phyloP scores from a whole-genome alignment of 805 yeast species.

The Ogataea nitratoaversa region DNA sequence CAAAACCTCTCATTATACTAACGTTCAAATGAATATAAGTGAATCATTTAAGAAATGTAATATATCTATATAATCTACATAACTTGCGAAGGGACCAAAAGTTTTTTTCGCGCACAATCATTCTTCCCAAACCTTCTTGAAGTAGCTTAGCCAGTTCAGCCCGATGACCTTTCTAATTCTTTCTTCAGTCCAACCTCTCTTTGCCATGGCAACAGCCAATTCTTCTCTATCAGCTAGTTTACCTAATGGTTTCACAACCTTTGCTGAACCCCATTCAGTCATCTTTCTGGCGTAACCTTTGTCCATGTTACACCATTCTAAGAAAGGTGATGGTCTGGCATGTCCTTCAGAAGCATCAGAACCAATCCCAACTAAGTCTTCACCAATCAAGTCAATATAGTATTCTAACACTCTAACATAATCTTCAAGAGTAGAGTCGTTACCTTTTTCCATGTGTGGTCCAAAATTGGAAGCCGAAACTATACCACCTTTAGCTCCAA shows the following conservation, averaged over 20 bases:
- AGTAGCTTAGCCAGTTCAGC: constrained; percentile 16
- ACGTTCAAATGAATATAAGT: too few species aligned
- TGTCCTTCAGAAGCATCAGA: constrained; percentile 36
- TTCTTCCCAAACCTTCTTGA: constrained; percentile 15
- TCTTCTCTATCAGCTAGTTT: constrained; percentile 19
- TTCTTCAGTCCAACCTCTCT: constrained; percentile 18
- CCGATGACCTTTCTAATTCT: constrained; percentile 18
- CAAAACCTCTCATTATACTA: too few species aligned
- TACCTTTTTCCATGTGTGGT: constrained; percentile 19
- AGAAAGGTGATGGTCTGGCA: constrained; percentile 18
- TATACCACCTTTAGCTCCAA: constrained; percentile 19
- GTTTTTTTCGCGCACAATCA: too few species aligned
- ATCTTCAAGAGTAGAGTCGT: constrained; percentile 37
- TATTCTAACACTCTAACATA: constrained; percentile 41
- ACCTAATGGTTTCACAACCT: constrained; percentile 18
- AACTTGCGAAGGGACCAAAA: too few species aligned
- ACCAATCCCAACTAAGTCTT: constrained; percentile 48
- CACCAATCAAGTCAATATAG: constrained; percentile 38
- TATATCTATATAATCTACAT: too few species aligned
- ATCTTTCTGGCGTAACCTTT: constrained; percentile 18
- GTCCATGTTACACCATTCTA: constrained; percentile 19
- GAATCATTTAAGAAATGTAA: too few species aligned
- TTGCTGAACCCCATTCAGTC: constrained; percentile 20
- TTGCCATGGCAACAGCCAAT: constrained; percentile 18
- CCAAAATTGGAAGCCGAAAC: constrained; percentile 20